A percentile compares a stretch with the other conserved stretches of the same genome.
Conservation (phyloP, 192 early-diverging fungal species). For the Coemansia asiatica region DNA sequence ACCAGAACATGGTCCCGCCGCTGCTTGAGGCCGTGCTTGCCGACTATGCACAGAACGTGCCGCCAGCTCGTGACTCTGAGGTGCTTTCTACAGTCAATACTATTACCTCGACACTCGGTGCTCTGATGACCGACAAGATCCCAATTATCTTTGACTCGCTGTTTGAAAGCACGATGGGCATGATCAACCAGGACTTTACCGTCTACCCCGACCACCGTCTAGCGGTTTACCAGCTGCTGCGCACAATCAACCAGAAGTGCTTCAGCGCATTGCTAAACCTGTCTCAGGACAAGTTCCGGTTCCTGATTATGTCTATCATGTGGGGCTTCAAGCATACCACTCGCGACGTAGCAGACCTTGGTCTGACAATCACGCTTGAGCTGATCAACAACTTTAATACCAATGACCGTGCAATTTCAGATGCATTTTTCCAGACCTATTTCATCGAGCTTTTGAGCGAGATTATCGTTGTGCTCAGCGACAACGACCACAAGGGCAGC, state of each 20-base stretch:
- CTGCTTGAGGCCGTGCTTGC: conserved; percentile 85
- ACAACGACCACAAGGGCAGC: conserved; percentile 96
- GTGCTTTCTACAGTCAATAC: conserved; percentile 91
- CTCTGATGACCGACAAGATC: conserved; percentile 79
- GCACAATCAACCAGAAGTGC: conserved; percentile 87
- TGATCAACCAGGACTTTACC: conserved; percentile 99
- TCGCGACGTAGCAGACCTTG: conserved; percentile 94
- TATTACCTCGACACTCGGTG: conserved; percentile 77
- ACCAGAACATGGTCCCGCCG: conserved; percentile 84
- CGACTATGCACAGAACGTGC: conserved; percentile 86
- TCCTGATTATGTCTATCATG: conserved; percentile 92
- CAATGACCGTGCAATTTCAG: conserved; percentile 72
- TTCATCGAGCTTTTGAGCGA: conserved; percentile 91
- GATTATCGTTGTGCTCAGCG: conserved; percentile 95
- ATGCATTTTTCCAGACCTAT: conserved; percentile 90
- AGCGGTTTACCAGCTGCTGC: conserved; percentile 90
- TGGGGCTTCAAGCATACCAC: conserved; percentile 99
- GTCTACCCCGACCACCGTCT: conserved; percentile 97
- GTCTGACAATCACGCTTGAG: conserved; percentile 83
- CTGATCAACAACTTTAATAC: conserved; percentile 83
- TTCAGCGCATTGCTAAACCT: conserved; percentile 90
- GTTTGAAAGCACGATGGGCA: conserved; percentile 95
- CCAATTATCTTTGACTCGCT: conserved; percentile 86
- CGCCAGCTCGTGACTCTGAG: conserved; percentile 90
- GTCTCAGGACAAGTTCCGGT: conserved; percentile 81